Percentiles rank a stretch among this genome's conserved stretches.
phyloP scores from a whole-genome alignment of 306 rosid species.

The Pueraria montana region DNA sequence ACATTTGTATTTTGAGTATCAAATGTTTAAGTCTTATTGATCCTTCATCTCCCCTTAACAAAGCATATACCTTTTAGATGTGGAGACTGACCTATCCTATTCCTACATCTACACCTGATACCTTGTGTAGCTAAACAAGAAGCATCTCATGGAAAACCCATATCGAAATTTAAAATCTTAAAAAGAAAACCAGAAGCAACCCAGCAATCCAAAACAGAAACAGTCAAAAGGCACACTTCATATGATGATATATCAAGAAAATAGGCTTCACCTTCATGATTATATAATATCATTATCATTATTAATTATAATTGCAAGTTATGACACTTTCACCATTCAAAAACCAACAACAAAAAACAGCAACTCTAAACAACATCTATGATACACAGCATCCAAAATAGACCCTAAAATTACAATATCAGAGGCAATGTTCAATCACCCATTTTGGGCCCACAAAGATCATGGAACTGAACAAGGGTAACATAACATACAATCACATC shows the following conservation, averaged over 20 bases:
- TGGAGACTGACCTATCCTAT: background rate
- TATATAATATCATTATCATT: conserved; percentile 20
- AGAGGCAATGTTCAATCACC: conserved; percentile 32
- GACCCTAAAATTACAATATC: conserved; percentile 42
- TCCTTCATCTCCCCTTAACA: background rate
- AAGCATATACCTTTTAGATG: no score
- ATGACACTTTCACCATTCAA: conserved; percentile 16
- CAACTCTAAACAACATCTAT: conserved; percentile 49
- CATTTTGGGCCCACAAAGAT: background rate
- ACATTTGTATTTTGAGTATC: background rate
- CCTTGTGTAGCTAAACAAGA: conserved; percentile 21
- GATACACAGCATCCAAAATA: conserved; percentile 45
- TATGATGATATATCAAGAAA: conserved; percentile 5
- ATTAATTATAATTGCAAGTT: no score
- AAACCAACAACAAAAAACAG: no score
- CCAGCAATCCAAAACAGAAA: conserved; percentile 42
- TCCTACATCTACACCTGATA: conserved; percentile 6
- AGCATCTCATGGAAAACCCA: background rate
- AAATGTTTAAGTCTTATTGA: background rate
- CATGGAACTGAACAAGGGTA: background rate
- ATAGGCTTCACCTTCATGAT: background rate
- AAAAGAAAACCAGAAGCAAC: conserved; percentile 35
- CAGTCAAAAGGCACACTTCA: conserved; percentile 23
- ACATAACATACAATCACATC: conserved; percentile 36
- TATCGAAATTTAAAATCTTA: conserved; percentile 2